Evolutionary conservation across 805 yeast species (phyloP).

Genomic region (Maudiozyma serrabonitensis): DNA sequence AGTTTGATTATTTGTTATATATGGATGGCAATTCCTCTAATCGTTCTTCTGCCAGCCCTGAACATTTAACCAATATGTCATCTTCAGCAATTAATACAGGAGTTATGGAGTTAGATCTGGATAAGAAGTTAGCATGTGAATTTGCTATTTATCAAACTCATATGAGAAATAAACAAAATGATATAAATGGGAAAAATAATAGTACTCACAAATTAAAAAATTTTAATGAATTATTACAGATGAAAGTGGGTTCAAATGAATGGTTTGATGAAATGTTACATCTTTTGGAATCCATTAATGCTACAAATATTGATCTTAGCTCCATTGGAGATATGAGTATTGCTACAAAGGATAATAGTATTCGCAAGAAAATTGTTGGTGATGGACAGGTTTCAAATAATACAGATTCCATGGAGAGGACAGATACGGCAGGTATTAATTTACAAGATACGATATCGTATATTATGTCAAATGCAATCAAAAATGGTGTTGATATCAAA

Average conservation of each 20-base stretch:
- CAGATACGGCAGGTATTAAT: background rate
- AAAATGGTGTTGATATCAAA: slow-evolving; percentile 21
- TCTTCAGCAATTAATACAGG: background rate
- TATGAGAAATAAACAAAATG: background rate
- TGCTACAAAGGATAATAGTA: background rate
- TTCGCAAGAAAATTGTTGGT: background rate
- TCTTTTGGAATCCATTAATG: slow-evolving; percentile 14
- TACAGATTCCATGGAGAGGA: background rate
- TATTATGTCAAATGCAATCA: slow-evolving; percentile 22
- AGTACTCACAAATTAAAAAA: background rate
- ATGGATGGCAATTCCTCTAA: slow-evolving; percentile 1
- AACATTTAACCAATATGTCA: background rate
- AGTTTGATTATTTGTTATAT: slow-evolving; percentile 20
- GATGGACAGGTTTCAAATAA: background rate
- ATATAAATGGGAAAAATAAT: background rate
- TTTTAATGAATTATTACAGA: slow-evolving; percentile 8
- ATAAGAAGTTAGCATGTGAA: slow-evolving; percentile 23
- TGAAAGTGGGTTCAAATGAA: slow-evolving; percentile 8
- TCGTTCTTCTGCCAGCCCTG: background rate
- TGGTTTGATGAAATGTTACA: slow-evolving; percentile 16
- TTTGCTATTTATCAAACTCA: slow-evolving; percentile 22
- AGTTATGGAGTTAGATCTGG: slow-evolving; percentile 15
- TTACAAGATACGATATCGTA: slow-evolving; percentile 26
- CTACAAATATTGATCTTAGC: slow-evolving; percentile 11
- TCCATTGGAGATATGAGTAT: background rate